Evolutionary conservation across 768 basidiomycete species (phyloP), one percentile per base, ranked within the genome.

Genomic region (Boletellus emodensis): DNA sequence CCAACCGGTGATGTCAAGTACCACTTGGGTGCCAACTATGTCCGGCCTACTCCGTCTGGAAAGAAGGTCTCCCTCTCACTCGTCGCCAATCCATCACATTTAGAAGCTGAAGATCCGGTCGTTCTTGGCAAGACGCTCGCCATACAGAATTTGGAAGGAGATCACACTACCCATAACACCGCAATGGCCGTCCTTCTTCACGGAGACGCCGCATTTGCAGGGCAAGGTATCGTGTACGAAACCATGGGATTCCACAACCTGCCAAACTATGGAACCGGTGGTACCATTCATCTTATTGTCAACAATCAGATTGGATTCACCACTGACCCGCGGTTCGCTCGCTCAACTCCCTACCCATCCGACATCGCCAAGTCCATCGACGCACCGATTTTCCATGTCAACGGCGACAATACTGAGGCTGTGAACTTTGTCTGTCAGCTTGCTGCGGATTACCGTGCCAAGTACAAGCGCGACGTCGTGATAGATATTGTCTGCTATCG

Each of bases 281-380:
- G 96, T 49, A 98, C 96, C 42, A 92, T 99, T 60, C 96, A 99
- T 66, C 76, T 99, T 50, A 95, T 98, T 59, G 93, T 98, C 59
- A 98, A 98, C 78, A 98, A 98, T 72, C 95, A 98, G 67, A 95
- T 98, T 53, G 95, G 95, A 51, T 99, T 99, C 76, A 99, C 96
- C 44, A 99, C 96, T 32, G 95, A 98, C 65, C 96, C 96, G 40
- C 86, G 94, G 50, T 96, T 98, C 74, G 77, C 95, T 40, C 94
- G 96, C 51, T 98, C 95, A 15, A 99, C 96, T 4, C 90, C 96
- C 43, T 98, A 99, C 73, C 90, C 90, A 12, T 97, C 95, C 48
- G 96, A 99, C 65, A 90, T 99, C 57, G 96, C 96, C 55, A 99
- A 99, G 71, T 85, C 93, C 42, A 98, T 98, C 66, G 96, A 99